Conservation (phyloP, 2,329 filamentous ascomycete species). For the Keithomyces neogunnii region DNA sequence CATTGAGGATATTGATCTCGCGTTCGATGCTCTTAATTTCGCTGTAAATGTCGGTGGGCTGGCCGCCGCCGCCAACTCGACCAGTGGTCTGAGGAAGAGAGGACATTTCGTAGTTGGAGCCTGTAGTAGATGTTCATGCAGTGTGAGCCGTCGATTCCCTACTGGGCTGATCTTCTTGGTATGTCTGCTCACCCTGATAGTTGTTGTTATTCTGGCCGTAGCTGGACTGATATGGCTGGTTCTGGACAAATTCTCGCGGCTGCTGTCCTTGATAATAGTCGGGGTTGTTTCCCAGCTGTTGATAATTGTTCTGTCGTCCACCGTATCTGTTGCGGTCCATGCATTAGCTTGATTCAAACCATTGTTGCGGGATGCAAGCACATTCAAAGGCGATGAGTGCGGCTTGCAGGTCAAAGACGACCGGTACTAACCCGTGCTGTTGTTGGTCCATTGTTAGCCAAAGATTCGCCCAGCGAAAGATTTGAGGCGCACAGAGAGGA, state of each 20-base stretch:
- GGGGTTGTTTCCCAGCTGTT: slow-evolving; percentile 37
- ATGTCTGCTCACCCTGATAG: slow-evolving; percentile 20
- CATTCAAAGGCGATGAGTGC: background rate
- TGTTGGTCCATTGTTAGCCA: slow-evolving; percentile 19
- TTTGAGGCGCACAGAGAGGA: background rate
- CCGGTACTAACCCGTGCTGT: slow-evolving; percentile 46
- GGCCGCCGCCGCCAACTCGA: background rate
- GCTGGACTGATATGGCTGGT: slow-evolving; percentile 4
- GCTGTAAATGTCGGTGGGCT: background rate
- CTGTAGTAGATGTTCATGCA: background rate
- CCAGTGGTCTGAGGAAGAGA: background rate
- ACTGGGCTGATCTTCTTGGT: slow-evolving; percentile 18
- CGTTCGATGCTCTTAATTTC: background rate
- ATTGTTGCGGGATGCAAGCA: background rate
- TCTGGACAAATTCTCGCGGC: background rate
- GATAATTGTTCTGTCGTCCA: slow-evolving; percentile 48
- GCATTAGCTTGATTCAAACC: background rate
- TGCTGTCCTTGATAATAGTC: slow-evolving; percentile 23
- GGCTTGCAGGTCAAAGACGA: background rate
- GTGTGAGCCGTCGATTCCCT: slow-evolving; percentile 12
- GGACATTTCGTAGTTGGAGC: background rate
- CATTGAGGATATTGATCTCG: background rate
- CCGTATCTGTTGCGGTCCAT: slow-evolving; percentile 37
- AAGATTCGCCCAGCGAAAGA: slow-evolving; percentile 3
- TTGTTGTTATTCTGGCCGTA: slow-evolving; percentile 18